Conservation (phyloP, 331 rosid genomes). For the Prunus yedoensis region DNA sequence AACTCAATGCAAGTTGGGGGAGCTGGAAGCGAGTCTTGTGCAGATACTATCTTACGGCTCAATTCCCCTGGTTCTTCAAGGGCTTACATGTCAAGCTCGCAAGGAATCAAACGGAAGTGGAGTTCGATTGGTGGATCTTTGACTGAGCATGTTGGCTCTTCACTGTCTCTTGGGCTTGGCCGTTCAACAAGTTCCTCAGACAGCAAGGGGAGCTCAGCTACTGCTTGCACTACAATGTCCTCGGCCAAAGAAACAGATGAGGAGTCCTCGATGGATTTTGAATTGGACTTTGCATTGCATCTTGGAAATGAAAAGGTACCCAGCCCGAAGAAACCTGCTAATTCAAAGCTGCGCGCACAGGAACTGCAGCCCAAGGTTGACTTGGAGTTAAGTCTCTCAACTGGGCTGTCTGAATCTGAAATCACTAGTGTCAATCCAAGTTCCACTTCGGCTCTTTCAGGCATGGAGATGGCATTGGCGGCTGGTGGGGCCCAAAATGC, state of each 20-base stretch:
- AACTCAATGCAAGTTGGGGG: constrained; percentile 48
- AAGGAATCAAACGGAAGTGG: constrained; percentile 85
- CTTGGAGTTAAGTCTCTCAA: constrained; percentile 81
- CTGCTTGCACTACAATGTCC: constrained; percentile 82
- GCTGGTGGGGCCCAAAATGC: constrained; percentile 40
- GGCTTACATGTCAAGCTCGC: constrained; percentile 36
- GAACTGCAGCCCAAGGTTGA: constrained; percentile 59
- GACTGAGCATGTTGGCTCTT: constrained; percentile 59
- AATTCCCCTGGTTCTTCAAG: constrained; percentile 62
- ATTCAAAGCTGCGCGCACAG: constrained; percentile 37
- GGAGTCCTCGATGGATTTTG: constrained; percentile 82
- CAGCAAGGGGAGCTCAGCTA: constrained; percentile 85
- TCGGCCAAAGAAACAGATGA: constrained; percentile 87
- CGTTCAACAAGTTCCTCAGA: constrained; percentile 76
- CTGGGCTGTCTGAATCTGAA: constrained; percentile 71
- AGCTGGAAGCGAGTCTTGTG: constrained; percentile 39
- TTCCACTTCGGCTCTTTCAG: constrained; percentile 44
- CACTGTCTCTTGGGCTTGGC: constrained; percentile 80
- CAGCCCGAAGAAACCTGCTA: constrained; percentile 46
- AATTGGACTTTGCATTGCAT: constrained; percentile 63
- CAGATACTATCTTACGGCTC: constrained; percentile 72
- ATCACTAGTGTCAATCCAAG: constrained; percentile 52
- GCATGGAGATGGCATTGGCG: constrained; percentile 44
- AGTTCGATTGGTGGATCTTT: constrained; percentile 48
- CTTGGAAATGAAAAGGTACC: constrained; percentile 64